Conservation (phyloP, 1,139 yeast species). For the Fermentozyma sake region DNA sequence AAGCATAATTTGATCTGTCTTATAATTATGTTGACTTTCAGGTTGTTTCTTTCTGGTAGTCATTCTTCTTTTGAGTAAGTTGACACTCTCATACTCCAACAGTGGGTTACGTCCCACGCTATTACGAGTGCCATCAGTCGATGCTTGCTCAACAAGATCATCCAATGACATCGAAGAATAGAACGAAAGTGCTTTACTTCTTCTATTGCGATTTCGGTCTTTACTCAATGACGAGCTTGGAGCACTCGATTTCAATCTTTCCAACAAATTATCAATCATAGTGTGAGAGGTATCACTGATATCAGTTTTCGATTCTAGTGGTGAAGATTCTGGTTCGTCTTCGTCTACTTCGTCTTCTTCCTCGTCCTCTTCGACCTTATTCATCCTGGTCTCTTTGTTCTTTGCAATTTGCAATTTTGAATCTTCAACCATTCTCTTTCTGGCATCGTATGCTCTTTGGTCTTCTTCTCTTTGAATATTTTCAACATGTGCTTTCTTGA, state of each 20-base stretch:
- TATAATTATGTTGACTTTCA: constrained; percentile 11
- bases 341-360: constrained; percentile 8
- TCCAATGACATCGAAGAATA: constrained; percentile 29
- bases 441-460: constrained; percentile 34
- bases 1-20: constrained; percentile 26
- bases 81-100: constrained; percentile 44
- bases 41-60: constrained; percentile 26
- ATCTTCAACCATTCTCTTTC: constrained; percentile 33
- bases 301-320: constrained; percentile 10
- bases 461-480: constrained; percentile 47
- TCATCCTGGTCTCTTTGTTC: constrained; percentile 4
- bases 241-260: constrained; percentile 32
- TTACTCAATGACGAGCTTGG: constrained; percentile 16
- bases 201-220: constrained; percentile 20
- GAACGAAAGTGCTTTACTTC: constrained; percentile 34
- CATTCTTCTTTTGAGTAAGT: constrained; percentile 33
- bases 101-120: too few species aligned
- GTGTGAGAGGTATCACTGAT: constrained; percentile 17
- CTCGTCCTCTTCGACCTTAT: constrained; percentile 6
- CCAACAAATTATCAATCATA: constrained; percentile 36
- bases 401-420: constrained; percentile 10
- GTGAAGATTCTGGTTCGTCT: constrained; percentile 4
- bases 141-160: constrained; percentile 14
- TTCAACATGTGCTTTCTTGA: constrained; percentile 43
- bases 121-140: too few species aligned